phyloP scores from a whole-genome alignment of 805 yeast genomes.

The Sungouiella blattae region DNA sequence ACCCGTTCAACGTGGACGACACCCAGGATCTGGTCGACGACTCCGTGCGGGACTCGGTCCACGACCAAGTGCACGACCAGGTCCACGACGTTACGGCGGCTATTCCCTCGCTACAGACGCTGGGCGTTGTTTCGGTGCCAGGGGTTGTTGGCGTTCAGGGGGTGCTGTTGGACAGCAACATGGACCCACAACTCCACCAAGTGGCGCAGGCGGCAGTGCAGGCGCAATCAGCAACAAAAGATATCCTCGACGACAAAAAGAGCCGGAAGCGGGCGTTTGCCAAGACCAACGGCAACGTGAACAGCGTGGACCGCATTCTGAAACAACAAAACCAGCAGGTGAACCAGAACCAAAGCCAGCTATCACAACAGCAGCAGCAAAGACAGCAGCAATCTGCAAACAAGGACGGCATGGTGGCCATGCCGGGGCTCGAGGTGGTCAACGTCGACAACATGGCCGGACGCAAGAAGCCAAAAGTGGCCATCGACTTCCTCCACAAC shows the following conservation, averaged over 20 bases:
- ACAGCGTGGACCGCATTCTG: not conserved
- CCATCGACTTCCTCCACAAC: slow-evolving; percentile 39
- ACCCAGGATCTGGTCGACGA: slow-evolving; percentile 14
- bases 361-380: not conserved
- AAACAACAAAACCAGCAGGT: slow-evolving; percentile 2
- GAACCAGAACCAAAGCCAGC: slow-evolving; percentile 2
- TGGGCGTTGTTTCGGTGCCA: slow-evolving; percentile 9
- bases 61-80: slow-evolving; percentile 8
- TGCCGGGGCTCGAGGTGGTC: slow-evolving; percentile 17
- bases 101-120: slow-evolving; percentile 8
- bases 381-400: not conserved
- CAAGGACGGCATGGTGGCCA: slow-evolving; percentile 8
- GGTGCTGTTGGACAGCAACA: slow-evolving; percentile 26
- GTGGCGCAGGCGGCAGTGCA: slow-evolving; percentile 39
- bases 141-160: slow-evolving; percentile 8
- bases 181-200: slow-evolving; percentile 41
- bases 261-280: slow-evolving; percentile 8
- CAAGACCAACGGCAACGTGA: slow-evolving; percentile 2
- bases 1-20: slow-evolving; percentile 14
- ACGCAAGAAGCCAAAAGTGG: slow-evolving; percentile 35
- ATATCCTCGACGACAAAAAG: slow-evolving; percentile 5
- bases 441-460: slow-evolving; percentile 12
- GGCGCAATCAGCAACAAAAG: slow-evolving; percentile 16
- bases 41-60: slow-evolving; percentile 12
- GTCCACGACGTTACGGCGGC: slow-evolving; percentile 10